Conservation (phyloP, 768 basidiomycete species). For the Coprinopsis sp. region DNA sequence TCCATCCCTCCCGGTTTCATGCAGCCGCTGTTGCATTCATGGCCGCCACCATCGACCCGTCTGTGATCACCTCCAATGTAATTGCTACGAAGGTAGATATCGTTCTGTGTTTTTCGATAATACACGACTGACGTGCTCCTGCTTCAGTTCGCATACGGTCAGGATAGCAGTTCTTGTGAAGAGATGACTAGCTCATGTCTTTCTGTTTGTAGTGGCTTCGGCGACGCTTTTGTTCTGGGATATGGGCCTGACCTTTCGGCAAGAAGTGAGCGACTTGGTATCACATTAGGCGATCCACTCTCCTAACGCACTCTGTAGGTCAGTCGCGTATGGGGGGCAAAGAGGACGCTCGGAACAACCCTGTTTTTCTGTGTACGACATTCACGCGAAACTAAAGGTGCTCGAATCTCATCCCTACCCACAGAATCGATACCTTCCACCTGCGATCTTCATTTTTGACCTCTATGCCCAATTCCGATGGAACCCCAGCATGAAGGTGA, state of each 20-base stretch:
- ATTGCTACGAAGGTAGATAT: constrained; percentile 15
- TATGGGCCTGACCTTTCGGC: constrained; percentile 17
- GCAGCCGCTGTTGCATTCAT: background rate
- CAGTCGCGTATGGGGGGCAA: constrained; percentile 17
- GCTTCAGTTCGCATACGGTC: constrained; percentile 13
- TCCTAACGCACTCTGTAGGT: constrained; percentile 8
- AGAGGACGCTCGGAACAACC: constrained; percentile 18
- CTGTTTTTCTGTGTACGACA: constrained; percentile 18
- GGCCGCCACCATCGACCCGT: background rate
- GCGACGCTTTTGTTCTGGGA: constrained; percentile 22
- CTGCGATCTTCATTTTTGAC: constrained; percentile 17
- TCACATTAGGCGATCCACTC: background rate
- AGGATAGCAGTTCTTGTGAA: background rate
- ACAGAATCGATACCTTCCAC: constrained; percentile 22
- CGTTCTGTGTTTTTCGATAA: background rate
- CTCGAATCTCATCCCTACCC: background rate
- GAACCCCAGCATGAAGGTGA: constrained; percentile 15
- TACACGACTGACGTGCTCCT: background rate
- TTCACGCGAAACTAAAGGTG: background rate
- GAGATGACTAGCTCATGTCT: background rate
- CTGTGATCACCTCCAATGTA: constrained; percentile 7
- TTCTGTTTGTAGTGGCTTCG: constrained; percentile 17
- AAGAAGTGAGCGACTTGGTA: constrained; percentile 14
- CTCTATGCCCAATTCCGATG: constrained; percentile 19
- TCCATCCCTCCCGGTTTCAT: constrained; percentile 1